Percentiles rank a stretch among this genome's conserved stretches.
These are phyloP conservation scores for Cyberlindnera mrakii DNA, from an alignment of 805 yeast genomes.

Conservation along the genomic window DNA sequence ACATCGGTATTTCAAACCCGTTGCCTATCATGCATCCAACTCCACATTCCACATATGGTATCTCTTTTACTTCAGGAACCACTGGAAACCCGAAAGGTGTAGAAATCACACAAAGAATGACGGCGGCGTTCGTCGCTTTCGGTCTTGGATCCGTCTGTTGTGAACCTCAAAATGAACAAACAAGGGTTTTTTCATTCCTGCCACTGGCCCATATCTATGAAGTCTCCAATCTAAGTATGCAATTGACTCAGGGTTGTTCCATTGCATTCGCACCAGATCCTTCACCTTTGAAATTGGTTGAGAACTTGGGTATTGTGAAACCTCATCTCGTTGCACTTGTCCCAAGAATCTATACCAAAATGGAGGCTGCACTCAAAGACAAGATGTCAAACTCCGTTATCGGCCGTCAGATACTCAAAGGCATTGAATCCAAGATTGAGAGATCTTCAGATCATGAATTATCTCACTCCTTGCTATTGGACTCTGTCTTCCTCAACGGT, in stretches of 20 bases:
- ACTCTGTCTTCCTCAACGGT: slow-evolving; percentile 23
- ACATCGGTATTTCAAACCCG: slow-evolving; percentile 32
- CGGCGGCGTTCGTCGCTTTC: slow-evolving; percentile 33
- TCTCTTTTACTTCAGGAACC: slow-evolving; percentile 63
- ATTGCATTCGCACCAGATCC: slow-evolving; percentile 46
- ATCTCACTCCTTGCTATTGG: slow-evolving; percentile 7
- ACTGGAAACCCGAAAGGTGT: slow-evolving; percentile 64
- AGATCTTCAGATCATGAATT: slow-evolving; percentile 4
- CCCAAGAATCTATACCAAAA: slow-evolving; percentile 49
- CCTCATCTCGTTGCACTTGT: slow-evolving; percentile 48
- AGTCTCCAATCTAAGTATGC: slow-evolving; percentile 33
- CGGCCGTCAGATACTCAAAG: slow-evolving; percentile 8
- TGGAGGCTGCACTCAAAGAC: slow-evolving; percentile 41
- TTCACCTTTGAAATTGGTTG: slow-evolving; percentile 36
- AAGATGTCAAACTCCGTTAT: slow-evolving; percentile 10
- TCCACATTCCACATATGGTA: slow-evolving; percentile 40
- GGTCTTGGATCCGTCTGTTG: slow-evolving; percentile 9
- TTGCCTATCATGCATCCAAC: slow-evolving; percentile 24
- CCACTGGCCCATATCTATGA: slow-evolving; percentile 62
- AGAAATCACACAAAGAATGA: slow-evolving; percentile 38
- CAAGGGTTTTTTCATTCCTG: slow-evolving; percentile 33
- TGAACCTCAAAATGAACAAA: slow-evolving; percentile 16
- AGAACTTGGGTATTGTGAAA: slow-evolving; percentile 39
- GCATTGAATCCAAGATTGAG: slow-evolving; percentile 14
- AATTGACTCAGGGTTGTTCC: slow-evolving; percentile 30